Evolutionary conservation across 768 basidiomycete genomes (phyloP), one percentile per base, ranked within the genome.

Genomic region (Pleurotus djamor): DNA sequence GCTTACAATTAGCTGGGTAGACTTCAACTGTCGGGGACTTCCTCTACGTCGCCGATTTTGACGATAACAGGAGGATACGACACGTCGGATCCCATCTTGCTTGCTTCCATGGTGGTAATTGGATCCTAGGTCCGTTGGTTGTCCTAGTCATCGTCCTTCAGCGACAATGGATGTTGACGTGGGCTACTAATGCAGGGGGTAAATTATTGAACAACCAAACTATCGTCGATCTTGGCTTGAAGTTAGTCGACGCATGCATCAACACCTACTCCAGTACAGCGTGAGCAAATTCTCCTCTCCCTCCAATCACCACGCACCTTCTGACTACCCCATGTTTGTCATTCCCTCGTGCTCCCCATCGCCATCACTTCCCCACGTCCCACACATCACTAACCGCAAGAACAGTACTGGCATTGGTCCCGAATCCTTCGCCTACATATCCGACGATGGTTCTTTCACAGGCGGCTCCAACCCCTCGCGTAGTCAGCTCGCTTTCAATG

Each of bases 51-150:
- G 88, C 88, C 0, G 89, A 91, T 65, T 84, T 78, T 49, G 82
- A 89, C 58, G 71, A 73, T 57, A 62, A 68, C 4, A 65, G 72
- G 36, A 60, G 62, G 0, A 82, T 88, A 61, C 78, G 80, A 44
- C 83, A 88, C 63, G 76, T 89, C 37, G 81, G 88, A 3, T 91
- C 90, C 1, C 90, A 92, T 66, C 64, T 92, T 63, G 88, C 82
- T 1, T 92, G 91, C 65, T 92, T 86, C 78, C 64, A 80, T 60
- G 89, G 86, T 4, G 90, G 90, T 12, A 92, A 91, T 68, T 91
- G 88, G 89, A 73, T 91, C 52, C 72, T 88, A 2, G 86, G 85
- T 84, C 55, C n/a, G 71, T 59, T n/a, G n/a, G n/a, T n/a, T n/a
- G n/a, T n/a, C n/a, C n/a, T 16, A 0, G 10, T 52, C 16, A n/a